Conservation (phyloP, 83 land plant species). For the Isoetes engelmannii region DNA sequence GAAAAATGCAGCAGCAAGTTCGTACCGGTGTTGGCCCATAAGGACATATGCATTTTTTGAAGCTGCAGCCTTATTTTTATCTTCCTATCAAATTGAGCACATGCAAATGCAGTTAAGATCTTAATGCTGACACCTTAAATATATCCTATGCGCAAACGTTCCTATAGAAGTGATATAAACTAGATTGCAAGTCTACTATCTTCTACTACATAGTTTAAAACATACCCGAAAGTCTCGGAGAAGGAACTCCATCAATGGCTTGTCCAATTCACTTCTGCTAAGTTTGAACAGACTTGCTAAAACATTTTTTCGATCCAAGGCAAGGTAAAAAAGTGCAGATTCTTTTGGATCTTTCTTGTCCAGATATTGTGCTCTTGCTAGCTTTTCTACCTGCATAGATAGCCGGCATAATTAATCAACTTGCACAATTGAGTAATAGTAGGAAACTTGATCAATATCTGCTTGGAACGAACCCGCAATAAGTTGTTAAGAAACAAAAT, state of each 20-base stretch:
- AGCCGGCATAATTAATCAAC: neutral
- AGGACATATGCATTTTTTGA: conserved; percentile 93
- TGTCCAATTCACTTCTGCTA: conserved; percentile 90
- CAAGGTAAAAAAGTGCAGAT: conserved; percentile 77
- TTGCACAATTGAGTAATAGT: too few species aligned
- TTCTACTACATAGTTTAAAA: neutral
- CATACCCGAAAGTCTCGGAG: conserved; percentile 85
- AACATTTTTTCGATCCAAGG: conserved; percentile 74
- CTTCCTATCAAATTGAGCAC: conserved; percentile 47
- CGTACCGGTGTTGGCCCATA: conserved; percentile 90
- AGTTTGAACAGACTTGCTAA: conserved; percentile 84
- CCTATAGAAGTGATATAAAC: neutral
- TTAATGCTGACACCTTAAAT: neutral
- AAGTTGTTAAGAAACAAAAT: too few species aligned
- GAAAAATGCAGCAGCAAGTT: conserved; percentile 88
- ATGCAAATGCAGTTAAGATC: neutral
- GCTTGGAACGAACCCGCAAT: too few species aligned
- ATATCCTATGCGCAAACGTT: conserved; percentile 1
- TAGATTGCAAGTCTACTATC: neutral
- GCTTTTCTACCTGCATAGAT: conserved; percentile 66
- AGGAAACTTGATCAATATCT: too few species aligned
- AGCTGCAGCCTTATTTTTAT: conserved; percentile 91
- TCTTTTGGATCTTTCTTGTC: conserved; percentile 77
- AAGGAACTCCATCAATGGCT: conserved; percentile 73
- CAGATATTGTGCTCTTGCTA: conserved; percentile 78